phyloP scores from a whole-genome alignment of 2,329 filamentous ascomycete genomes.

The Trichoderma oligosporum region DNA sequence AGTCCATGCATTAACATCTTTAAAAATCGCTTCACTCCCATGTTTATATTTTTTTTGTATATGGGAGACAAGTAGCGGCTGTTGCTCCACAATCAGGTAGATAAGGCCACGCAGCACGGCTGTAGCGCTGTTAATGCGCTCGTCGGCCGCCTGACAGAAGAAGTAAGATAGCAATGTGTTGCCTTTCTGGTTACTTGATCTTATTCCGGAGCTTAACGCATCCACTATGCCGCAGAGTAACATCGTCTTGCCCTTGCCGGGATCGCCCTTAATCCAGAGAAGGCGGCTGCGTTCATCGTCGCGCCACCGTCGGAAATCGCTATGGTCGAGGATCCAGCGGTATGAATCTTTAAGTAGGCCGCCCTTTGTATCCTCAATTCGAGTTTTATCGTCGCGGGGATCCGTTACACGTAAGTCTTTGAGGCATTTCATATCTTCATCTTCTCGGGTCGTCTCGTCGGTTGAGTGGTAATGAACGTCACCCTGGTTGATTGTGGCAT shows the following conservation, averaged over 20 bases:
- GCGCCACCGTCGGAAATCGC: slow-evolving; percentile 24
- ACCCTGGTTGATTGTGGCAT: too few relatives aligned
- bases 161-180: slow-evolving; percentile 17
- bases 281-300: slow-evolving; percentile 24
- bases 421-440: too few relatives aligned
- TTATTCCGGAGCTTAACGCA: background rate
- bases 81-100: slow-evolving; percentile 35
- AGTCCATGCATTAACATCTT: slow-evolving; percentile 37
- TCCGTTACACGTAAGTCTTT: slow-evolving; percentile 26
- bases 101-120: slow-evolving; percentile 43
- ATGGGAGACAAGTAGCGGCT: slow-evolving; percentile 33
- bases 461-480: too few relatives aligned
- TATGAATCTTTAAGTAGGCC: slow-evolving; percentile 32
- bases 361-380: slow-evolving; percentile 35
- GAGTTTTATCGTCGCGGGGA: slow-evolving; percentile 31
- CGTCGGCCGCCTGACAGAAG: slow-evolving; percentile 24
- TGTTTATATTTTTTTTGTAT: slow-evolving; percentile 34
- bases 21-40: slow-evolving; percentile 36
- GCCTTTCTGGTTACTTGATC: background rate
- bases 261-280: too few relatives aligned
- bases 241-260: slow-evolving; percentile 45
- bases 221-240: slow-evolving; percentile 36
- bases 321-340: slow-evolving; percentile 33
- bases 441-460: too few relatives aligned
- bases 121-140: slow-evolving; percentile 35